Evolutionary conservation across 148 eudicot species (phyloP).

Genomic region (Rheum nobile): DNA sequence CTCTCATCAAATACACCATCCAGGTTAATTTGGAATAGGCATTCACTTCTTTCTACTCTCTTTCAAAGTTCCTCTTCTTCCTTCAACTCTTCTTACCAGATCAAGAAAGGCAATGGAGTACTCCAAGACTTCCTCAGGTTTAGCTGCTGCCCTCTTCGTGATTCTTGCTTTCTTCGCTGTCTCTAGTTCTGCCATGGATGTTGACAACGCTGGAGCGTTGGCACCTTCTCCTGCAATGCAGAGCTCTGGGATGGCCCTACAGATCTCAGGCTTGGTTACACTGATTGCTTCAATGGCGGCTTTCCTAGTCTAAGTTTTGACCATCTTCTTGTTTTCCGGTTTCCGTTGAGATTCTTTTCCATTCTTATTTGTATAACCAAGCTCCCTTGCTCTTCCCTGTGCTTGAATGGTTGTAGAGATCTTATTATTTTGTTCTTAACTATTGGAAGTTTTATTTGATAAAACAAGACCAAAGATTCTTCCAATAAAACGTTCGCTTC

Average conservation of each 20-base stretch:
- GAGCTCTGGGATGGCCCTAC: constrained; percentile 5
- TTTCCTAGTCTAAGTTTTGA: neutral
- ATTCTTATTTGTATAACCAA: neutral
- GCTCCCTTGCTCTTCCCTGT: neutral
- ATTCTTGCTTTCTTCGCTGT: neutral
- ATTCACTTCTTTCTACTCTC: neutral
- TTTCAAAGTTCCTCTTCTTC: neutral
- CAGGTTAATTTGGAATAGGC: neutral
- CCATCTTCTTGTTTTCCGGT: neutral
- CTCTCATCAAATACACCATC: neutral
- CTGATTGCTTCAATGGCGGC: constrained; percentile 1
- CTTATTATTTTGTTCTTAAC: neutral
- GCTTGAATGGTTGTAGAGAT: neutral
- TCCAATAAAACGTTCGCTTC: neutral
- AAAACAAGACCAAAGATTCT: neutral
- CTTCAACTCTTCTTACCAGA: neutral
- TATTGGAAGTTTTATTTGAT: neutral
- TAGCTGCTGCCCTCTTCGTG: neutral
- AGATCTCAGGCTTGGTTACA: neutral
- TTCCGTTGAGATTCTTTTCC: neutral
- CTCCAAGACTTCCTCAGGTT: neutral
- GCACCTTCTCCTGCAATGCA: neutral
- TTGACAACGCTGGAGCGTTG: neutral
- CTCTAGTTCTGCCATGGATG: neutral
- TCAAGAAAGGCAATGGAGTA: neutral